Percentiles rank a stretch among this genome's conserved stretches.
These are phyloP conservation scores for Botrytis fragariae DNA, from an alignment of 2,329 filamentous ascomycete species.

Conservation along the genomic window DNA sequence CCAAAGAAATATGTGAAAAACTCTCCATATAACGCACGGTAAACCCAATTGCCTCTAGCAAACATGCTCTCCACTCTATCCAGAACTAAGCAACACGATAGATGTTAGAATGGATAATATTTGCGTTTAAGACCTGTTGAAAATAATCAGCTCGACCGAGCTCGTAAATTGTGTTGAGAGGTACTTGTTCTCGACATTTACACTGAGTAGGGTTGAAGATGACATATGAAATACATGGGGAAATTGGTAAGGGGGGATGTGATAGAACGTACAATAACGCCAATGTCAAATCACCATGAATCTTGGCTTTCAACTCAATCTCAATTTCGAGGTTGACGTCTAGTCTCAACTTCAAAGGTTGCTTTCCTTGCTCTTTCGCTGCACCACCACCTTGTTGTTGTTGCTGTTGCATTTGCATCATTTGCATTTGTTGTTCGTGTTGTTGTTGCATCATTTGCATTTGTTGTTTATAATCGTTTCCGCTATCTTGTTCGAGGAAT, in stretches of 20 bases:
- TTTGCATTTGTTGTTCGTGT: slow-evolving; percentile 20
- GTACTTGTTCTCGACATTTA: slow-evolving; percentile 15
- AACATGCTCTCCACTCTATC: slow-evolving; percentile 1
- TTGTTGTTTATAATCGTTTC: slow-evolving; percentile 13
- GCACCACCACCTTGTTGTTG: slow-evolving; percentile 13
- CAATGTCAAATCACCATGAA: slow-evolving; percentile 78
- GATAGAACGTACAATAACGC: slow-evolving; percentile 32
- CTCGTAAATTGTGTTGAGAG: slow-evolving; percentile 5
- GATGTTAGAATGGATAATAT: slow-evolving; percentile 5
- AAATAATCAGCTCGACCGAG: slow-evolving; percentile 19
- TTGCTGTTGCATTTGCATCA: slow-evolving; percentile 18
- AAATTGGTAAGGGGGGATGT: background rate
- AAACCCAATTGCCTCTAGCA: background rate
- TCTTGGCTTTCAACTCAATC: slow-evolving; percentile 75
- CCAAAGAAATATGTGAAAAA: background rate
- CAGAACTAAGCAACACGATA: slow-evolving; percentile 16
- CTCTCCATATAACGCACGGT: background rate
- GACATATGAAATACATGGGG: background rate
- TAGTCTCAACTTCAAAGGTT: slow-evolving; percentile 66
- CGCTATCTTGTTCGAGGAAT: slow-evolving; percentile 19
- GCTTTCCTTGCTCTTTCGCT: slow-evolving; percentile 38
- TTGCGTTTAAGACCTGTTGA: slow-evolving; percentile 14
- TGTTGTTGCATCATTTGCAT: slow-evolving; percentile 20
- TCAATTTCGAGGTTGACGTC: slow-evolving; percentile 78
- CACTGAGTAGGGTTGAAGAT: background rate